These are phyloP conservation scores for Geotrichum siamense DNA, from an alignment of 1,139 yeast genomes.

Conservation along the genomic window DNA sequence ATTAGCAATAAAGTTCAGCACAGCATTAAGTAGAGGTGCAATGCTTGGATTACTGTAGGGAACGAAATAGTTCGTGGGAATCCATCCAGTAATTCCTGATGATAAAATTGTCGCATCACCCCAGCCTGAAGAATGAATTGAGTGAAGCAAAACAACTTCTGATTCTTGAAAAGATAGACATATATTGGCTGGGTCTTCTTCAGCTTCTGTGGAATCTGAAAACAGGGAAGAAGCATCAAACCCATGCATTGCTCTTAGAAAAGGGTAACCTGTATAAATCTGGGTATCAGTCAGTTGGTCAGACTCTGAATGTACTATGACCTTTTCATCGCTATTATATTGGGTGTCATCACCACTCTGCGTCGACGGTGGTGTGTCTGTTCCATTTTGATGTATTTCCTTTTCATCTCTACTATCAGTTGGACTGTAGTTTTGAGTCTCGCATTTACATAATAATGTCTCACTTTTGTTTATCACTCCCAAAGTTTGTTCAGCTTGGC, in stretches of 20 bases:
- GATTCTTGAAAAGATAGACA: conserved; percentile 76
- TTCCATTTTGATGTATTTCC: too few relatives aligned
- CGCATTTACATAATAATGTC: too few relatives aligned
- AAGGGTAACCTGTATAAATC: conserved; percentile 25
- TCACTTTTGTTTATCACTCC: too few relatives aligned
- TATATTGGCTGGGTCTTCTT: conserved; percentile 55
- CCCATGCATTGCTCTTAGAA: conserved; percentile 58
- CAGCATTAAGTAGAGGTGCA: conserved; percentile 54
- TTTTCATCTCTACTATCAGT: too few relatives aligned
- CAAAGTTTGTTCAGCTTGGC: too few relatives aligned
- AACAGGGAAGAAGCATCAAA: conserved; percentile 61
- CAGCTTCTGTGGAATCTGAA: conserved; percentile 33
- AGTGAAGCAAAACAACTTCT: conserved; percentile 81
- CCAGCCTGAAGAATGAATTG: conserved; percentile 93
- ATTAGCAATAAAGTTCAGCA: conserved; percentile 66
- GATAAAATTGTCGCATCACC: conserved; percentile 84
- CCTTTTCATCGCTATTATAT: too few relatives aligned
- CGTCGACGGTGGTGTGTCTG: too few relatives aligned
- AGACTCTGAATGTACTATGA: too few relatives aligned
- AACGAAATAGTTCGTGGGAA: conserved; percentile 82
- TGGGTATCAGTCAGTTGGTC: background rate
- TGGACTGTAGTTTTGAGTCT: too few relatives aligned
- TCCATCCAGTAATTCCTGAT: conserved; percentile 84
- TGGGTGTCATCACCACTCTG: too few relatives aligned
- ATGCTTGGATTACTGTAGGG: conserved; percentile 47